Conservation (phyloP, 305 asterid species). For the Fraxinus ornus region DNA sequence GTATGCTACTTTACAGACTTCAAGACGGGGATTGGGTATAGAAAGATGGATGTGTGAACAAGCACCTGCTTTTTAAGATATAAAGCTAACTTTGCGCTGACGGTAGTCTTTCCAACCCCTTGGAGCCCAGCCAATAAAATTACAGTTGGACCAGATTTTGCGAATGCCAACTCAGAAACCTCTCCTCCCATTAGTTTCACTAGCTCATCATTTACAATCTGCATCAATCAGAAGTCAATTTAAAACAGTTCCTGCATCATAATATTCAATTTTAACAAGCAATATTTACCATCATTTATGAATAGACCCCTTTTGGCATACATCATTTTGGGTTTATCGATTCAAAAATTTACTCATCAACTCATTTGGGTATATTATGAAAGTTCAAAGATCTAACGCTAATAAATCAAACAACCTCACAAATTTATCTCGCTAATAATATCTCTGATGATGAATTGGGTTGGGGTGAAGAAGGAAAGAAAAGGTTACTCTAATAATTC, state of each 20-base stretch:
- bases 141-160: slow-evolving; percentile 77
- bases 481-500: neutral
- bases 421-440: neutral
- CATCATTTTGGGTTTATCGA: neutral
- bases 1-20: slow-evolving; percentile 16
- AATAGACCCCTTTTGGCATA: neutral
- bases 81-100: slow-evolving; percentile 87
- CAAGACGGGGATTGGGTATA: slow-evolving; percentile 1
- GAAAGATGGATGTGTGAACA: slow-evolving; percentile 22
- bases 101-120: slow-evolving; percentile 99
- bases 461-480: neutral
- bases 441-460: neutral
- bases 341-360: slow-evolving; percentile 5
- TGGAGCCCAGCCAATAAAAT: slow-evolving; percentile 95
- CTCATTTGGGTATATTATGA: slow-evolving; percentile 5
- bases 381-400: neutral
- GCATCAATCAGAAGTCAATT: slow-evolving; percentile 26
- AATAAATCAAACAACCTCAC: neutral
- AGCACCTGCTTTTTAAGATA: slow-evolving; percentile 89
- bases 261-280: slow-evolving; percentile 10
- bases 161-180: slow-evolving; percentile 82
- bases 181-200: slow-evolving; percentile 95
- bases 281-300: slow-evolving; percentile 17
- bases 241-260: slow-evolving; percentile 9
- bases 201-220: slow-evolving; percentile 89